Conservation (phyloP, 768 basidiomycete species). For the Dioszegia aurantiaca region DNA sequence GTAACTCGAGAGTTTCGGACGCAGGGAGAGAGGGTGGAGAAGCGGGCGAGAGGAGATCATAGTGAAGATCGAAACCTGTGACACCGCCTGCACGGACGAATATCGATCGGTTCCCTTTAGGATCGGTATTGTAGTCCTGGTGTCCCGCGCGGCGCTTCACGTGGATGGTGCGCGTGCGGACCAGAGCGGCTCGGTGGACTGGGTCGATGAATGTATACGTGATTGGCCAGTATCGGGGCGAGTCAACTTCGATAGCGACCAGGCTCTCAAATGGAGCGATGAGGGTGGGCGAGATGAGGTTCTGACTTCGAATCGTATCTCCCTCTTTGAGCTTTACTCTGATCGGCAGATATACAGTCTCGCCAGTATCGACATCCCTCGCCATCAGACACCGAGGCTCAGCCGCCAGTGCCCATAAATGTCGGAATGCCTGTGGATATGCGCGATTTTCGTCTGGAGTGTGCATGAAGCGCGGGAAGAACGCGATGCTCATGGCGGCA, state of each 20-base stretch:
- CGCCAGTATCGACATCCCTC: conserved; percentile 83
- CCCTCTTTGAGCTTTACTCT: conserved; percentile 70
- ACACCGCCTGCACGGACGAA: conserved; percentile 84
- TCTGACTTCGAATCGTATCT: conserved; percentile 59
- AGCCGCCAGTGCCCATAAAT: conserved; percentile 92
- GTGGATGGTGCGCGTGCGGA: conserved; percentile 76
- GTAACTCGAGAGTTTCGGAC: conserved; percentile 76
- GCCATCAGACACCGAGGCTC: conserved; percentile 91
- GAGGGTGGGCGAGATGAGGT: conserved; percentile 86
- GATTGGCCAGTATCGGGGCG: conserved; percentile 93
- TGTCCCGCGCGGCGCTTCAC: conserved; percentile 92
- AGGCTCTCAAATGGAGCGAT: conserved; percentile 83
- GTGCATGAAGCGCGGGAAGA: conserved; percentile 84
- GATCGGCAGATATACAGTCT: conserved; percentile 87
- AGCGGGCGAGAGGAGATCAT: conserved; percentile 77
- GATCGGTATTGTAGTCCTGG: conserved; percentile 88
- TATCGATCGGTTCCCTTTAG: conserved; percentile 84
- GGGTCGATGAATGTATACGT: conserved; percentile 72
- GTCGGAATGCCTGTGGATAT: conserved; percentile 86
- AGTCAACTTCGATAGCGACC: conserved; percentile 79
- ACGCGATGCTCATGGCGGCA: conserved; percentile 81
- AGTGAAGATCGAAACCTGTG: conserved; percentile 70
- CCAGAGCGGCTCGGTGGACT: conserved; percentile 66
- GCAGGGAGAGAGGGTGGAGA: conserved; percentile 67
- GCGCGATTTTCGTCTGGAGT: conserved; percentile 80